These are phyloP conservation scores for Cercospora sp. DNA, from an alignment of 2,329 filamentous ascomycete genomes.

Conservation along the genomic window DNA sequence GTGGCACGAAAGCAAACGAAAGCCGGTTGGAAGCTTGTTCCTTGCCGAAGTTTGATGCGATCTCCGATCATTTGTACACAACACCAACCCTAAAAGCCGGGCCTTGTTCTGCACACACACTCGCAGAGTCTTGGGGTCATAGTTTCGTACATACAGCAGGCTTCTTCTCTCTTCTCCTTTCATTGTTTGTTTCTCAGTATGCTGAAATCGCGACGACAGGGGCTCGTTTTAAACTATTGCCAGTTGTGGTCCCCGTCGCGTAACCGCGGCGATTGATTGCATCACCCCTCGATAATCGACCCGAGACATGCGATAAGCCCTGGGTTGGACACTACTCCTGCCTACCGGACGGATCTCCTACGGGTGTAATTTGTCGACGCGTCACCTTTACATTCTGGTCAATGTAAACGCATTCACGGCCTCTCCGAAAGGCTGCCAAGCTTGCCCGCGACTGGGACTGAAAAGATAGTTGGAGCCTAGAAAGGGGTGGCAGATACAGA, in stretches of 20 bases:
- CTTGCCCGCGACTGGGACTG: background rate
- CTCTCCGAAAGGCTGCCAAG: background rate
- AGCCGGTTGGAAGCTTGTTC: conserved; percentile 1
- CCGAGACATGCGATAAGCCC: conserved; percentile 7
- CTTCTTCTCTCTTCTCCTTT: background rate
- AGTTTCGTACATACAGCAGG: conserved; percentile 1
- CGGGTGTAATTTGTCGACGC: background rate
- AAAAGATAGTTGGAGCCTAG: background rate
- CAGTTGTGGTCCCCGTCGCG: background rate
- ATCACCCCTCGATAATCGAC: conserved; percentile 2
- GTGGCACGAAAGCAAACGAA: background rate
- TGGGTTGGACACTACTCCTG: background rate
- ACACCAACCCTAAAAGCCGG: conserved; percentile 3
- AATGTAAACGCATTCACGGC: conserved; percentile 1
- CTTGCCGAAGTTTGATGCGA: conserved; percentile 6
- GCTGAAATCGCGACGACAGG: background rate
- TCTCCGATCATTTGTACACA: conserved; percentile 5
- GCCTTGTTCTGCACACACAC: conserved; percentile 1
- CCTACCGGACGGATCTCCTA: background rate
- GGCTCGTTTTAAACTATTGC: background rate
- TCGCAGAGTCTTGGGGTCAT: conserved; percentile 5
- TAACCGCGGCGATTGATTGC: conserved; percentile 1
- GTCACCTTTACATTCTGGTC: background rate
- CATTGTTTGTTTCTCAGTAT: background rate
- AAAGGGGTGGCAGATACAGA: background rate